phyloP scores from a whole-genome alignment of 139 green algal genomes.

The Limnomonas spitsbergensis region DNA sequence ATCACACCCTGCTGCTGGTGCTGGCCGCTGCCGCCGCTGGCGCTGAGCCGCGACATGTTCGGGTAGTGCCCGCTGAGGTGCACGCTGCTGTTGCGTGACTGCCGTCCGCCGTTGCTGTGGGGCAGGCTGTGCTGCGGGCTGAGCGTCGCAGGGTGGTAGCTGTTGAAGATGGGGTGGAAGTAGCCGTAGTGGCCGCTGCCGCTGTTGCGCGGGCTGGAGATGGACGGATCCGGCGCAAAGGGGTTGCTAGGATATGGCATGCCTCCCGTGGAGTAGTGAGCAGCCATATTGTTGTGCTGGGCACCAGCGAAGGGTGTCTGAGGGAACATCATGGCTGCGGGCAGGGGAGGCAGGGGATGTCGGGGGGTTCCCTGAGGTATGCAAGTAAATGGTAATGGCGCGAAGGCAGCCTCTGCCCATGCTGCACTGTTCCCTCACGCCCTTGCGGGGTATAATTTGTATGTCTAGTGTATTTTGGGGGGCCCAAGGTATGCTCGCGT shows the following conservation, averaged over 20 bases:
- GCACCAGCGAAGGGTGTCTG: slow-evolving; percentile 41
- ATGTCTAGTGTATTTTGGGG: not conserved
- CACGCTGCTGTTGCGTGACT: too few species aligned
- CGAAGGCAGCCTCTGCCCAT: too few species aligned
- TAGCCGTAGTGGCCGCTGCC: slow-evolving; percentile 10
- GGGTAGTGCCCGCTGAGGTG: too few species aligned
- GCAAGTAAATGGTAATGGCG: not conserved
- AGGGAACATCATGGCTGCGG: slow-evolving; percentile 48
- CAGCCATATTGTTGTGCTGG: slow-evolving; percentile 17
- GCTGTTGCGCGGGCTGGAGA: not conserved
- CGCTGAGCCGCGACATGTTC: too few species aligned
- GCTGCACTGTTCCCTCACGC: too few species aligned
- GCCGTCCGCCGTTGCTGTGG: too few species aligned
- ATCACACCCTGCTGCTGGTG: too few species aligned
- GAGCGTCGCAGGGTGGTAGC: slow-evolving; percentile 17
- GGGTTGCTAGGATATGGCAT: not conserved
- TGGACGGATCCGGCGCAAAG: slow-evolving; percentile 10
- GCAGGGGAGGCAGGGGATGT: not conserved
- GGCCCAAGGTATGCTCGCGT: not conserved
- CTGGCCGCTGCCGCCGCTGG: too few species aligned
- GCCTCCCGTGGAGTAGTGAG: slow-evolving; percentile 10
- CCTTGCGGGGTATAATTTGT: too few species aligned
- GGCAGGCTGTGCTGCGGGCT: not conserved
- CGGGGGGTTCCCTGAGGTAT: not conserved
- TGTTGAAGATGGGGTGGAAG: slow-evolving; percentile 49